Evolutionary conservation across 805 yeast genomes (phyloP).

Genomic region (Candida tallmaniae): DNA sequence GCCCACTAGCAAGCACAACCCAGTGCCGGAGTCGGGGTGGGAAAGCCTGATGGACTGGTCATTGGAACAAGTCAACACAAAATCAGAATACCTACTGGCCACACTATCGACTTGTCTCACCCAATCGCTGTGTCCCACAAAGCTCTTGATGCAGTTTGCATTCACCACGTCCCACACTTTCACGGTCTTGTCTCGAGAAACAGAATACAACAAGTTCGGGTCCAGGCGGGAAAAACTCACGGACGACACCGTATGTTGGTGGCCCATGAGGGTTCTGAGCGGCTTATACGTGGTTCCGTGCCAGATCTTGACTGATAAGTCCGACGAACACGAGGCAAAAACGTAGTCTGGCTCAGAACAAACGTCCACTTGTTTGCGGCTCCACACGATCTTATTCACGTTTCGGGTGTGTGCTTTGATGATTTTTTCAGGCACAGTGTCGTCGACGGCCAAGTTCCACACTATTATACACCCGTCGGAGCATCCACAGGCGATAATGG

Average conservation of each 20-base stretch:
- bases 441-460: slow-evolving; percentile 63
- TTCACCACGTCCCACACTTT: slow-evolving; percentile 62
- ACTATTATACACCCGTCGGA: slow-evolving; percentile 68
- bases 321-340: slow-evolving; percentile 50
- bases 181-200: slow-evolving; percentile 59
- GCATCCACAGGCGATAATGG: slow-evolving; percentile 60
- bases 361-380: slow-evolving; percentile 34
- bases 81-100: slow-evolving; percentile 41
- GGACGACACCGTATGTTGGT: slow-evolving; percentile 78
- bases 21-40: slow-evolving; percentile 62
- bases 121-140: slow-evolving; percentile 87
- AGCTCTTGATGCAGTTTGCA: slow-evolving; percentile 64
- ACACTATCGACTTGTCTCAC: slow-evolving; percentile 58
- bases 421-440: slow-evolving; percentile 52
- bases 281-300: slow-evolving; percentile 50
- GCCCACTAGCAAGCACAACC: slow-evolving; percentile 62
- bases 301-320: slow-evolving; percentile 66
- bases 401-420: slow-evolving; percentile 74
- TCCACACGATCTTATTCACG: slow-evolving; percentile 56
- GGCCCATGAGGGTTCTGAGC: slow-evolving; percentile 68
- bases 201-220: slow-evolving; percentile 49
- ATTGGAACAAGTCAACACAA: slow-evolving; percentile 67
- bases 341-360: slow-evolving; percentile 18
- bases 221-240: slow-evolving; percentile 47
- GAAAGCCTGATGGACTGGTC: slow-evolving; percentile 72